These are phyloP conservation scores for Fusarium bulbicola DNA, from an alignment of 2,329 filamentous ascomycete species.

Conservation along the genomic window DNA sequence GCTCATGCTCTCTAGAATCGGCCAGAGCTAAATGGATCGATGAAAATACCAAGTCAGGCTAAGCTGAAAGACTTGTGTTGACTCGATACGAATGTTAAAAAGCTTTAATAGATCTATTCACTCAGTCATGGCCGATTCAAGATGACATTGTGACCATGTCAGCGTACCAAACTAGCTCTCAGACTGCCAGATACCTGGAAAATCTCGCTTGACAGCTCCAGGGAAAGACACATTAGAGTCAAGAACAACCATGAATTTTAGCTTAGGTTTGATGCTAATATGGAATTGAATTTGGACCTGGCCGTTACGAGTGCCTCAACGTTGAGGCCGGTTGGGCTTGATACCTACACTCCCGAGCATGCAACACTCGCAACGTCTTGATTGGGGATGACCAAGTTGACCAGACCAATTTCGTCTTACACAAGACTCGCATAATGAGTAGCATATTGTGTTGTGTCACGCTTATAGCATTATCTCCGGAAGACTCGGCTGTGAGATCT, in stretches of 20 bases:
- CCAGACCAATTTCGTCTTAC: too few relatives aligned
- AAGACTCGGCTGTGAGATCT: background rate
- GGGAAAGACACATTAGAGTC: background rate
- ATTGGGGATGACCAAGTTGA: too few relatives aligned
- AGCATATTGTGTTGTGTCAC: background rate
- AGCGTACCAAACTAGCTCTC: background rate
- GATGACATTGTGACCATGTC: background rate
- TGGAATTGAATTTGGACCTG: background rate
- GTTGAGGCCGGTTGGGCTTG: background rate
- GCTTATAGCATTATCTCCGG: background rate
- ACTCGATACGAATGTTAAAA: background rate
- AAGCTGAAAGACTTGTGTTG: background rate
- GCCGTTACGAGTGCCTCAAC: background rate
- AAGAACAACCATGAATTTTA: background rate
- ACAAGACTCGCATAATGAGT: background rate
- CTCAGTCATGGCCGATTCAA: background rate
- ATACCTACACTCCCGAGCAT: background rate
- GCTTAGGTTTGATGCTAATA: background rate
- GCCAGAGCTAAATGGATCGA: background rate
- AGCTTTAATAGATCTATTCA: background rate
- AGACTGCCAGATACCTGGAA: background rate
- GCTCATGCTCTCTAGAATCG: too few relatives aligned
- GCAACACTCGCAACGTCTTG: background rate
- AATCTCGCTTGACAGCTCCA: background rate
- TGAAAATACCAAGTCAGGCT: background rate